Evolutionary conservation across 1,284 basidiomycete genomes (phyloP).

Genomic region (Trichosporon asahii): DNA sequence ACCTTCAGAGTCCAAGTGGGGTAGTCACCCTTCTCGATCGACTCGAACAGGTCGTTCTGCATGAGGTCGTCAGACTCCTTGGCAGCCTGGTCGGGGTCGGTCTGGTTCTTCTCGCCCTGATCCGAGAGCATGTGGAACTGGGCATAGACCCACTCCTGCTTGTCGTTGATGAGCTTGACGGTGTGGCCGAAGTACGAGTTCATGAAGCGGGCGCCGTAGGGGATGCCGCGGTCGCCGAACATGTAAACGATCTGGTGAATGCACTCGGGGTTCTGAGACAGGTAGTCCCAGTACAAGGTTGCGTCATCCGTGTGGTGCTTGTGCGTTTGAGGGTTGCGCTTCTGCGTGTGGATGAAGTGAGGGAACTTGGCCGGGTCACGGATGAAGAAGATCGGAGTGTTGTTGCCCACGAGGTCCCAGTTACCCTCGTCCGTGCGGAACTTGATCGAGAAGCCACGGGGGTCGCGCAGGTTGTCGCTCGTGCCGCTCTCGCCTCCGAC

Average conservation of each 20-base stretch:
- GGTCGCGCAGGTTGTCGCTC: constrained; percentile 79
- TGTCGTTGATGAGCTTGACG: constrained; percentile 79
- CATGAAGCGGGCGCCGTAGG: constrained; percentile 66
- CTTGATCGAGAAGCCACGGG: constrained; percentile 89
- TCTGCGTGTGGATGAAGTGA: constrained; percentile 92
- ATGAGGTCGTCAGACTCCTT: constrained; percentile 71
- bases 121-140: constrained; percentile 76
- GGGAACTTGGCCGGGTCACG: constrained; percentile 58
- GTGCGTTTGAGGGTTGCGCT: constrained; percentile 56
- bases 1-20: constrained; percentile 42
- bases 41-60: constrained; percentile 66
- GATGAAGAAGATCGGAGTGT: constrained; percentile 66
- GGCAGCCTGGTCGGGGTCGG: constrained; percentile 46
- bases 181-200: constrained; percentile 92
- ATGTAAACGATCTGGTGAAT: constrained; percentile 69
- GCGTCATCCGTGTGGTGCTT: constrained; percentile 30
- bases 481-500: constrained; percentile 74
- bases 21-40: constrained; percentile 70
- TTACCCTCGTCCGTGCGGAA: constrained; percentile 83
- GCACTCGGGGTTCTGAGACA: constrained; percentile 82
- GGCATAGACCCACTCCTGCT: constrained; percentile 76
- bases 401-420: constrained; percentile 85
- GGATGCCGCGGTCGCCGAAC: constrained; percentile 75
- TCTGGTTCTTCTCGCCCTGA: constrained; percentile 66
- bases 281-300: constrained; percentile 68